Conservation (phyloP, 2,329 filamentous ascomycete genomes). For the Niveomyces coronatus region DNA sequence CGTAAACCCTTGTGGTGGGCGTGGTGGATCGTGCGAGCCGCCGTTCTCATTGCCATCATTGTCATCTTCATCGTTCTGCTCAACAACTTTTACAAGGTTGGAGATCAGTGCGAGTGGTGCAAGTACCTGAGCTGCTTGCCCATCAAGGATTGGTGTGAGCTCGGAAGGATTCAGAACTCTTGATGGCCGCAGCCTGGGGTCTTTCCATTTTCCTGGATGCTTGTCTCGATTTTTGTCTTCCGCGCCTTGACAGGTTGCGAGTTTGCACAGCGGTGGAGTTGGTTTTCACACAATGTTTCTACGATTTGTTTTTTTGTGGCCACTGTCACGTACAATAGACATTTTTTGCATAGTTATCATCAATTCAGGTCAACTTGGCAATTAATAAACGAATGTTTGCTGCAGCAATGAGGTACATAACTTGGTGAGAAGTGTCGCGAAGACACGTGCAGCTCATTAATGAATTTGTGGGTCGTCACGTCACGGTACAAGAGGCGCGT, state of each 20-base stretch:
- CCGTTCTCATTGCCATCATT: constrained; percentile 67
- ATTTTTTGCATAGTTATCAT: not conserved
- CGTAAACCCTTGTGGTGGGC: constrained; percentile 92
- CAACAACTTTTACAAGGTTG: constrained; percentile 81
- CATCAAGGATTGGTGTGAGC: constrained; percentile 58
- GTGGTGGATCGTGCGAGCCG: constrained; percentile 86
- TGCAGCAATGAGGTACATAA: not conserved
- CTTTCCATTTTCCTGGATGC: constrained; percentile 9
- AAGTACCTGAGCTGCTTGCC: constrained; percentile 87
- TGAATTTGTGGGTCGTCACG: constrained; percentile 8
- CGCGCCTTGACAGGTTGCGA: constrained; percentile 5
- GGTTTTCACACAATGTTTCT: constrained; percentile 1
- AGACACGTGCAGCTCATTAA: constrained; percentile 7
- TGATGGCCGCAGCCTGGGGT: not conserved
- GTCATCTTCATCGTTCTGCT: constrained; percentile 79
- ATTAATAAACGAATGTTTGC: no score
- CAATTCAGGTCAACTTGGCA: no score
- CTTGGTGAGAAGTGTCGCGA: not conserved
- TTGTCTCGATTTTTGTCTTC: constrained; percentile 9
- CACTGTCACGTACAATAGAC: constrained; percentile 1
- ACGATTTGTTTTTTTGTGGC: constrained; percentile 1
- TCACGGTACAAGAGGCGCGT: constrained; percentile 10
- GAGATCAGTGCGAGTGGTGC: constrained; percentile 77
- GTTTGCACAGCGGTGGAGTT: constrained; percentile 27
- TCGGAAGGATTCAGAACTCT: constrained; percentile 25